Base-by-base conservation (phyloP, 768 basidiomycete genomes). In the Mycena floridula region DNA sequence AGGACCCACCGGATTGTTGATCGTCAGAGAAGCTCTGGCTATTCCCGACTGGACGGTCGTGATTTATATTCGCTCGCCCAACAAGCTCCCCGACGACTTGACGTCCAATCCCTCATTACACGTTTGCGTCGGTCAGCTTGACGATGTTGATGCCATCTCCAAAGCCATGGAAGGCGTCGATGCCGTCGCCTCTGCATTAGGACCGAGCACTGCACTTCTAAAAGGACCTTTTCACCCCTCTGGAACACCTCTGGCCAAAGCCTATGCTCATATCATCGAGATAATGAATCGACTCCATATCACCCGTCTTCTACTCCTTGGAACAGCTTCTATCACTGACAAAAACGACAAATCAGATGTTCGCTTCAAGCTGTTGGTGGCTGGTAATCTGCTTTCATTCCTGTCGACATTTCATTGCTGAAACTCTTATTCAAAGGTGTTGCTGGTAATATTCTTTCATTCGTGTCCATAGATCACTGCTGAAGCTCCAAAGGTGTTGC, bases 171-270 rank as follows among this genome's bases (percentile, higher is more conserved):
- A 76, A 47, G 76, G 72, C 20, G 75, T 79, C 3, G 68, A 85
- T 40, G 73, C 77, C 36, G 77, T 89, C 21, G 56, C 88, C 22
- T 85, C 83, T 37, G 77, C 80, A 1, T 72, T 88, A 1, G 85
- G 85, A 3, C 85, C 77, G 12, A 47, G 47, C 26, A 48, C 76
- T 13, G 59, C 53, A 28, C 50, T 59, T 22, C 44, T 49, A 43
- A 61, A 56, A 28, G 62, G 59, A 15, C 62, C 66, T 18, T 61
- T 62, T 38, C 68, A 76, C 42, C 67, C 73, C 9, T 54, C 66
- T 7, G 66, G 70, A 45, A 78, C 74, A 9, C 85, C 86, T 13
- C 66, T 88, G 40, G 80, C 85, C 1, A 68, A 67, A 32, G 81
- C 72, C 18, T 88, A 86, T 58, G 56, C 62, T 15, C 51, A 61